These are phyloP conservation scores for Metarhizium brunneum DNA, from an alignment of 2,329 filamentous ascomycete genomes.

Conservation along the genomic window DNA sequence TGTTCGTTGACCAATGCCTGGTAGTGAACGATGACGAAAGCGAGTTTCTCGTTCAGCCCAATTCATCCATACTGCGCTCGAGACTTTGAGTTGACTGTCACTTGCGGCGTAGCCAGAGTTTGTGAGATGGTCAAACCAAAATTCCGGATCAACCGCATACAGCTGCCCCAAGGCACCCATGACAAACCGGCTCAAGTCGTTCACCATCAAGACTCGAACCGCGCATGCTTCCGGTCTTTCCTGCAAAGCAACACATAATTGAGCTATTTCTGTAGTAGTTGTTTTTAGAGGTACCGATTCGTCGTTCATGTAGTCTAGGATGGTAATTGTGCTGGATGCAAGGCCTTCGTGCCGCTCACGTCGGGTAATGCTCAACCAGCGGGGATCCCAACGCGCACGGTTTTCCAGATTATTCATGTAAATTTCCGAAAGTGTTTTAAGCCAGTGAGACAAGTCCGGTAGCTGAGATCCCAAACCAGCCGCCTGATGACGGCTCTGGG, in stretches of 20 bases:
- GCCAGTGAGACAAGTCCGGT: slow-evolving; percentile 17
- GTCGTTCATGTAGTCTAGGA: slow-evolving; percentile 14
- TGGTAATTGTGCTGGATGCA: slow-evolving; percentile 8
- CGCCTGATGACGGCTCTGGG: no score
- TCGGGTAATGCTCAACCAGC: slow-evolving; percentile 16
- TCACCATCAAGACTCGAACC: slow-evolving; percentile 16
- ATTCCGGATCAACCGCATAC: slow-evolving; percentile 18
- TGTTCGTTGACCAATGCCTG: slow-evolving; percentile 13
- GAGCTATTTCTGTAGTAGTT: slow-evolving; percentile 5
- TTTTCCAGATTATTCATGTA: slow-evolving; percentile 21
- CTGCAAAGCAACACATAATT: slow-evolving; percentile 10
- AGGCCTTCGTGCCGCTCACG: slow-evolving; percentile 15
- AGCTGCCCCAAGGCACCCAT: slow-evolving; percentile 19
- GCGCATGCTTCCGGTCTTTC: slow-evolving; percentile 7
- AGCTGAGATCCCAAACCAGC: slow-evolving; percentile 1
- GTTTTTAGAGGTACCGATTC: slow-evolving; percentile 6
- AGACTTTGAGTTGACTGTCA: slow-evolving; percentile 18
- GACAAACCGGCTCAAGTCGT: slow-evolving; percentile 19
- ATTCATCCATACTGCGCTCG: slow-evolving; percentile 20
- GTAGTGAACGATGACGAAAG: slow-evolving; percentile 14
- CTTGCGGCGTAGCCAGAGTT: slow-evolving; percentile 17
- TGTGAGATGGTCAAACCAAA: slow-evolving; percentile 20
- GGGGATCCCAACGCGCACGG: slow-evolving; percentile 16
- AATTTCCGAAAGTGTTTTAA: slow-evolving; percentile 18
- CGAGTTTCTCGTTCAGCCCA: slow-evolving; percentile 17